Conservation (phyloP, 306 rosid genomes). For the Quercus rubra region DNA sequence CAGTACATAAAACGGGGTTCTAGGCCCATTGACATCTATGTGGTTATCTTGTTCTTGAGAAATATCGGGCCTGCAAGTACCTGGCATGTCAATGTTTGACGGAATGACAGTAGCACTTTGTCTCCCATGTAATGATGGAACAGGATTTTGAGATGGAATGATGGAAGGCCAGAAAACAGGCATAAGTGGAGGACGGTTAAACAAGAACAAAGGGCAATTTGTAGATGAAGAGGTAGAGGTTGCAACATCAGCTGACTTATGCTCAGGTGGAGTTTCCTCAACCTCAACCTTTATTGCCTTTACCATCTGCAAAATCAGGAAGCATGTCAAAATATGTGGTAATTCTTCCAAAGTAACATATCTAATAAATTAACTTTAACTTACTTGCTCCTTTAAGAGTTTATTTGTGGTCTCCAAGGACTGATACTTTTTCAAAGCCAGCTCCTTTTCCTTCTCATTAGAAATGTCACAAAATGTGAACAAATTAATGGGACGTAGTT, state of each 20-base stretch:
- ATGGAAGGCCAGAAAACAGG: conserved; percentile 76
- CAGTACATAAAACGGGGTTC: conserved; percentile 53
- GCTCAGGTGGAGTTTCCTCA: conserved; percentile 45
- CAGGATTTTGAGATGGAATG: conserved; percentile 45
- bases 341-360: conserved; percentile 4
- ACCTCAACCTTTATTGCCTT: conserved; percentile 38
- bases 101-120: conserved; percentile 44
- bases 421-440: conserved; percentile 70
- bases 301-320: conserved; percentile 53
- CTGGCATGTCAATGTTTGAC: conserved; percentile 43
- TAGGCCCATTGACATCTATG: conserved; percentile 31
- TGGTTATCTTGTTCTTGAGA: conserved; percentile 40
- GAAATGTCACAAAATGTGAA: conserved; percentile 32
- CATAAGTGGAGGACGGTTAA: conserved; percentile 51
- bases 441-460: conserved; percentile 66
- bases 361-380: conserved; percentile 22
- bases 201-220: conserved; percentile 56
- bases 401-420: conserved; percentile 75
- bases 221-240: conserved; percentile 37
- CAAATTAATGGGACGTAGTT: conserved; percentile 6
- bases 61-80: conserved; percentile 40
- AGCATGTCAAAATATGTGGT: conserved; percentile 14
- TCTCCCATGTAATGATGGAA: conserved; percentile 41
- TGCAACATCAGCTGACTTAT: conserved; percentile 34
- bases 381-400: conserved; percentile 71